Base-by-base conservation (phyloP, 352 stramenopile genomes). In the Globisporangium echinulatum region DNA sequence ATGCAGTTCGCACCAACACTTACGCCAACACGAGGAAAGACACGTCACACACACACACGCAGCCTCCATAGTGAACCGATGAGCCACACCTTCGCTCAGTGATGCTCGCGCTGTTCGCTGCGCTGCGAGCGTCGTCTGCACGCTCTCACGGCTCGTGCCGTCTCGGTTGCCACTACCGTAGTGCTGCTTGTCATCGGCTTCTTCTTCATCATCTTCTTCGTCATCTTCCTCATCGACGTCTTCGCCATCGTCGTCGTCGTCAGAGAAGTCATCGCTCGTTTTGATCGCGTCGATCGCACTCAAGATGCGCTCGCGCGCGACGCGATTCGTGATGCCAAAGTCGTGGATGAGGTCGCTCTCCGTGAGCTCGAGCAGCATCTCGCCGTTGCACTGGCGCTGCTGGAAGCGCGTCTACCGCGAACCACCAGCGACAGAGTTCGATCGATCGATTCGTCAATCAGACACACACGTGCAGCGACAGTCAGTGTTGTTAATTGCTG, bases 331-430 rank as follows among this genome's bases (percentile, higher is more conserved):
- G 47, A 93, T 76, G 25, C 72, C 79, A 54, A 88, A 85, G 58
- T 90, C 81, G 53, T 90, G 88, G 53, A 90, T 82, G 14, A 93
- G 68, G 48, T 90, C 79, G 52, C 70, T 86, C 59, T 93, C 83
- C 0, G 76, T 84, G 56, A 93, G 66, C 3, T 87, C 75, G 0
- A 90, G 60, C 5, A 93, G 58, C 71, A 87, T 84, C 52, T 88
- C 79, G 0, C 83, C 83, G 11, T 78, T 86, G 58, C 80, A 91
- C 6, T 75, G 75, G 0, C 70, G 72, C 52, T 88, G 75, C 52
- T 88, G 71, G 49, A 93, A 93, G 15, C 75, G 77, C 36, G 73
- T 57, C 82, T 91, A 1, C 4, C 5, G 6, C 13, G 37, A 3
- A 33, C 25, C 25, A 33, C 3, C 25, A 33, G 25, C 25, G 3